A percentile compares a stretch with the other conserved stretches of the same genome.
Conservation (phyloP, 208 protist species). For the Trypanosomatidae sp. region DNA sequence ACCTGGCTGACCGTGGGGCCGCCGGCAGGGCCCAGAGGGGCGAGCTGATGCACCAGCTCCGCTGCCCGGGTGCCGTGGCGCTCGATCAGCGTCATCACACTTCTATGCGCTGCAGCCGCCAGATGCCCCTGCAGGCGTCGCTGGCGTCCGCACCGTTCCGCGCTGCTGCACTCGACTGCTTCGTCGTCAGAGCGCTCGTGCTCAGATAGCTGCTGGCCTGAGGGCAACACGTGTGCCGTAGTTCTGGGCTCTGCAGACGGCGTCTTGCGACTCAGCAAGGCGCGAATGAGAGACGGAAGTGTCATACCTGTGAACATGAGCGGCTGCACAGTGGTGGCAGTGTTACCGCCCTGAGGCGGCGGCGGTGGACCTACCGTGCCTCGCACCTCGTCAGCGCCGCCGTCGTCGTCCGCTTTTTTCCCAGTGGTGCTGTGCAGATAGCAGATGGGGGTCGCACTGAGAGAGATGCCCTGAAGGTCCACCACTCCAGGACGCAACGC, state of each 20-base stretch:
- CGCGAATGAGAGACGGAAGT: constrained; percentile 12
- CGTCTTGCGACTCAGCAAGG: constrained; percentile 9
- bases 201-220: constrained; percentile 1
- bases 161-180: background rate
- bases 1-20: constrained; percentile 22
- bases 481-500: constrained; percentile 60
- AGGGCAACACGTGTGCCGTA: constrained; percentile 3
- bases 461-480: constrained; percentile 62
- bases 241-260: constrained; percentile 8
- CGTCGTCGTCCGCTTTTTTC: background rate
- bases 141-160: background rate
- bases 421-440: constrained; percentile 17
- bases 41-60: constrained; percentile 27
- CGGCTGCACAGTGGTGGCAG: constrained; percentile 3
- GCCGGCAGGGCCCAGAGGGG: constrained; percentile 23
- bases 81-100: constrained; percentile 9
- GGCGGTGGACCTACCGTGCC: background rate
- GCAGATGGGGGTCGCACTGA: constrained; percentile 43
- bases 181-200: background rate
- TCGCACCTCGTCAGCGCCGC: background rate
- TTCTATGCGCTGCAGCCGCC: constrained; percentile 2
- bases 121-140: background rate
- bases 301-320: constrained; percentile 33
- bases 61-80: constrained; percentile 17
- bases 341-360: background rate